Base-by-base conservation (phyloP, 768 basidiomycete species). In the Hirschioporus abietinus region DNA sequence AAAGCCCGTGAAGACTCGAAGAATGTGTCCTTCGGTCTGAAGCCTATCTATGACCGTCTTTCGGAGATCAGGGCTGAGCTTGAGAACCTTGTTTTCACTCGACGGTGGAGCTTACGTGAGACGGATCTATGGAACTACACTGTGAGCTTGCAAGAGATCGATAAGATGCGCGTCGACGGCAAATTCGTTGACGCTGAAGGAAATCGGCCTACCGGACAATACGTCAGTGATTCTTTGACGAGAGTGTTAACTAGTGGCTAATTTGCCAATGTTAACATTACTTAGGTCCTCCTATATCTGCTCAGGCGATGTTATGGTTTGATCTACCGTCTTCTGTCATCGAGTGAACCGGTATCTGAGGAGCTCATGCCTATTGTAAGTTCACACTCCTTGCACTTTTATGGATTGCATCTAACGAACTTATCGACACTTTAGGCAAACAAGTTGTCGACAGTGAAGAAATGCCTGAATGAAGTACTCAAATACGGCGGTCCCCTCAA, bases 181-280 rank as follows among this genome's bases (percentile, higher is more conserved):
- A 96, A 97, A 78, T 99, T 99, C 74, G 89, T 96, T 7, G 96
- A 99, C 73, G 83, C 90, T 0, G 95, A 99, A 57, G 97, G 96
- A 1, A 91, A 94, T 74, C 84, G 90, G 64, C 95, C 96, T 1
- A 82, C 90, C 65, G 96, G 97, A 10, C 97, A 99, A 90, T 97
- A 93, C 75, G 97, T 96, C 70, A 71, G 92, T 78, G 20, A 30
- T 30, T 30, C 8, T 30, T 20, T 17, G 34, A 24, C 36, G 20
- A 7, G 27, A 52, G 12, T 52, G 2, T 1, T 3, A 52, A 30
- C 2, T 52, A 10, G 42, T 52, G 42, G 42, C 20, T 52, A 6
- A 20, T 15, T 66, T 36, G 24, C 52, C 69, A 52, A 70, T 65
- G 23, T 42, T 17, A 23, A 42, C 60, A 34, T 27, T 5, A 15